These are phyloP conservation scores for Stereocaulon alpinum DNA, from an alignment of 495 filamentous ascomycete species.

Conservation along the genomic window DNA sequence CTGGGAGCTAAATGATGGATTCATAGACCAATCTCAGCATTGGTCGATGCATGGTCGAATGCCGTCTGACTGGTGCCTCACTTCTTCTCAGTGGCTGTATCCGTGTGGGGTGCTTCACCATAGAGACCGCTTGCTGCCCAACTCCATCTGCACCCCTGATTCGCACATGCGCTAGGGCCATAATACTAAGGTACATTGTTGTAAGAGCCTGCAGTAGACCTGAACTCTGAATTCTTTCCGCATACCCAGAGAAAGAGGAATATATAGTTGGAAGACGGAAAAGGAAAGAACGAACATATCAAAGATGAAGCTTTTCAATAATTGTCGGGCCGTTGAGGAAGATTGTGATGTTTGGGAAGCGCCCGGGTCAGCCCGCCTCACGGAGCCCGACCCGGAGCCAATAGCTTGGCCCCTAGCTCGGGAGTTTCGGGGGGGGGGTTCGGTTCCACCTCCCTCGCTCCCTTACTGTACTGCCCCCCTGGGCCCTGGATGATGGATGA, in stretches of 20 bases:
- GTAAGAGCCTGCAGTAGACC: slow-evolving; percentile 3
- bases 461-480: too few species aligned
- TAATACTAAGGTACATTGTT: neutral
- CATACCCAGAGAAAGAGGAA: neutral
- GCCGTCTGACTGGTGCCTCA: slow-evolving; percentile 1
- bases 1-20: slow-evolving; percentile 1
- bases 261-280: neutral
- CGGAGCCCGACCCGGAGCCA: too few species aligned
- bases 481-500: too few species aligned
- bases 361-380: too few species aligned
- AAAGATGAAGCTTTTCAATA: neutral
- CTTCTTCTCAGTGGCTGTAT: neutral
- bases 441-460: too few species aligned
- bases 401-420: too few species aligned
- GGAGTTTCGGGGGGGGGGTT: too few species aligned
- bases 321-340: neutral
- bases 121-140: slow-evolving; percentile 15
- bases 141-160: slow-evolving; percentile 8
- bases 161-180: slow-evolving; percentile 8
- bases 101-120: slow-evolving; percentile 6
- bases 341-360: neutral
- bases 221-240: neutral
- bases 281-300: neutral
- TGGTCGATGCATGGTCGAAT: slow-evolving; percentile 6
- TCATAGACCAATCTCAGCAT: neutral